Evolutionary conservation across 257 asterid genomes (phyloP).

Genomic region (Gentiana macrophylla): DNA sequence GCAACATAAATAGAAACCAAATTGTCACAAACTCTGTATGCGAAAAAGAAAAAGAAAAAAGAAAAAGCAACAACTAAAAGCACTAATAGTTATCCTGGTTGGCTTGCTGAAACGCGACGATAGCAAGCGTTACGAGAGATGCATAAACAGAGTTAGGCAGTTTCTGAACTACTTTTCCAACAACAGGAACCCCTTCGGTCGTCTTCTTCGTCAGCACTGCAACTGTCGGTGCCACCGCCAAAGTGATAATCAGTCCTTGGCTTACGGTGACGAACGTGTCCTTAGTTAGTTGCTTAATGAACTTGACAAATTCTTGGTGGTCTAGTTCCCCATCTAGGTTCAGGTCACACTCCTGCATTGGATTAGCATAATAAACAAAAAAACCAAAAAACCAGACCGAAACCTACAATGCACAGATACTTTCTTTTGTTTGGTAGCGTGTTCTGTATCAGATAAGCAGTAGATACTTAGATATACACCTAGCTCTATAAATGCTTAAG

Average conservation of each 20-base stretch:
- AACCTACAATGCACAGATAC: too few relatives aligned
- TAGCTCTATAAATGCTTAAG: too few relatives aligned
- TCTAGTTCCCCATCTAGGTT: slow-evolving; percentile 74
- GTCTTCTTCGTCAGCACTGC: slow-evolving; percentile 72
- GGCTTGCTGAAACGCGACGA: slow-evolving; percentile 61
- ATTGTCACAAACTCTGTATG: too few relatives aligned
- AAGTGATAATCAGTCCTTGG: slow-evolving; percentile 56
- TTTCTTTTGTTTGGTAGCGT: too few relatives aligned
- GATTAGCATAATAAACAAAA: too few relatives aligned
- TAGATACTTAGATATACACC: too few relatives aligned
- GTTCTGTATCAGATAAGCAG: too few relatives aligned
- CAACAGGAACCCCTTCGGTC: slow-evolving; percentile 76
- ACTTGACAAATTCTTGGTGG: slow-evolving; percentile 62
- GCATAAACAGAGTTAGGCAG: slow-evolving; percentile 73
- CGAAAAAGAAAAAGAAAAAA: too few relatives aligned
- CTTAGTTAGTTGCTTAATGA: slow-evolving; percentile 46
- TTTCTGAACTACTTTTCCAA: slow-evolving; percentile 76
- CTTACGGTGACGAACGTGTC: slow-evolving; percentile 63
- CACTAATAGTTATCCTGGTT: slow-evolving; percentile 14
- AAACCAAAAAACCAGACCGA: too few relatives aligned
- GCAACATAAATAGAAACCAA: too few relatives aligned
- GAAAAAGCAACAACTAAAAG: not conserved
- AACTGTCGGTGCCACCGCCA: slow-evolving; percentile 86
- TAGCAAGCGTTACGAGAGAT: slow-evolving; percentile 58
- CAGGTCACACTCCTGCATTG: slow-evolving; percentile 55